Evolutionary conservation across 441 rosid genomes (phyloP), one percentile per base, ranked within the genome.

Genomic region (Bocquillonia castaneifolia): DNA sequence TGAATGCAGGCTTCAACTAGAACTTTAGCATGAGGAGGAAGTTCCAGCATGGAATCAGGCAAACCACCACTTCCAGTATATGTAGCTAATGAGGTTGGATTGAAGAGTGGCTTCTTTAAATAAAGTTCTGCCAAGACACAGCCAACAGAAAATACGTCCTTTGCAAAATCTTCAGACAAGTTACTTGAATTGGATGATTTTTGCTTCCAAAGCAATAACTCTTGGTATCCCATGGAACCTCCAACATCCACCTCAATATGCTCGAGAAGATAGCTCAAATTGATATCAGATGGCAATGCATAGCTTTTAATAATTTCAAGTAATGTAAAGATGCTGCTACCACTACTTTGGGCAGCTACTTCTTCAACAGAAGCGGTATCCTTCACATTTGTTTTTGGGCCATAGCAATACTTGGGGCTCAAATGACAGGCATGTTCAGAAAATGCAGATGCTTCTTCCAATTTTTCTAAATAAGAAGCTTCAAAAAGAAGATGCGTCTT

Each of bases 121-220:
- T 82, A 83, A 65, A 91, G 93, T 78, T 93, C 98, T 40, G 96
- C 97, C 69, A 87, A 67, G 74, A 93, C 73, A 80, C 94, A 89
- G 68, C 96, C 98, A 53, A 91, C 36, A 68, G 96, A 86, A 81
- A 93, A 93, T 70, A 93, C 81, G 72, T 93, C 98, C 67, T 71
- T 75, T 20, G 89, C 88, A 77, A 74, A 67, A 66, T 75, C 85
- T 76, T 80, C 69, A 26, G 85, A 82, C 53, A 55, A 64, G 59
- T 56, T 69, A 76, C 74, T 76, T 52, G 72, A 70, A 65, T 47
- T 65, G 62, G 72, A 77, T 66, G 75, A 66, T 63, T 86, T 84
- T 75, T 85, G 81, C 83, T 79, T 83, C 98, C 98, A 91, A 39
- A 81, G 86, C 66, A 89, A 72, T 63, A 89, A 76, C 70, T 89